phyloP scores from a whole-genome alignment of 768 basidiomycete species.

The Boletus bicolor region DNA sequence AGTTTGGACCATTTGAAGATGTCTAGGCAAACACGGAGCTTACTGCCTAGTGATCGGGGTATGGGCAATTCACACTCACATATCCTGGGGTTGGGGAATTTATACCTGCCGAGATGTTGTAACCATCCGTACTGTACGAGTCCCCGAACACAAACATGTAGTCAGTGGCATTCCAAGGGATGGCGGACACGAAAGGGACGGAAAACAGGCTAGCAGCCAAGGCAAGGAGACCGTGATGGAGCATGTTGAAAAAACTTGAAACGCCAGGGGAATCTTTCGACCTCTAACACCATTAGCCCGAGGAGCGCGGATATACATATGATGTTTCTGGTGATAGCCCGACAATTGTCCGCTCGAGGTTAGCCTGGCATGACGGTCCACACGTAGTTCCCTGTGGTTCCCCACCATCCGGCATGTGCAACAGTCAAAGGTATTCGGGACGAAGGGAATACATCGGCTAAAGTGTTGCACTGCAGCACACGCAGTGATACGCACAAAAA shows the following conservation, averaged over 20 bases:
- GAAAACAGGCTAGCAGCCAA: constrained; percentile 5
- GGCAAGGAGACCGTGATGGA: background rate
- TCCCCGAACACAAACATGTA: constrained; percentile 63
- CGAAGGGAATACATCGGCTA: background rate
- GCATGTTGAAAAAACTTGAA: constrained; percentile 8
- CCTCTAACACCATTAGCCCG: background rate
- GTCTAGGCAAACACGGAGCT: constrained; percentile 35
- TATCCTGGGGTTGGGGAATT: constrained; percentile 49
- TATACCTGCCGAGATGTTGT: constrained; percentile 55
- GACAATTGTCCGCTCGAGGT: background rate
- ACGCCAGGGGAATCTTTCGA: background rate
- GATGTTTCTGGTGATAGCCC: background rate
- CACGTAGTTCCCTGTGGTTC: background rate
- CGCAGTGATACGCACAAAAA: too few relatives aligned
- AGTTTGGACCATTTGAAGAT: constrained; percentile 61
- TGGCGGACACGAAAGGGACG: constrained; percentile 15
- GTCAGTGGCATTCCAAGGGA: constrained; percentile 51
- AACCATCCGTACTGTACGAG: constrained; percentile 59
- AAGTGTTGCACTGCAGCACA: too few relatives aligned
- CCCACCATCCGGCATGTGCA: background rate
- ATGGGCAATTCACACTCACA: constrained; percentile 33
- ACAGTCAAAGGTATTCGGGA: background rate
- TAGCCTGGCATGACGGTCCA: background rate
- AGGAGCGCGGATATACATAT: background rate
- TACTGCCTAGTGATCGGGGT: background rate